These are phyloP conservation scores for Decorospora gaudefroyi DNA, from an alignment of 2,329 filamentous ascomycete species.

Conservation along the genomic window DNA sequence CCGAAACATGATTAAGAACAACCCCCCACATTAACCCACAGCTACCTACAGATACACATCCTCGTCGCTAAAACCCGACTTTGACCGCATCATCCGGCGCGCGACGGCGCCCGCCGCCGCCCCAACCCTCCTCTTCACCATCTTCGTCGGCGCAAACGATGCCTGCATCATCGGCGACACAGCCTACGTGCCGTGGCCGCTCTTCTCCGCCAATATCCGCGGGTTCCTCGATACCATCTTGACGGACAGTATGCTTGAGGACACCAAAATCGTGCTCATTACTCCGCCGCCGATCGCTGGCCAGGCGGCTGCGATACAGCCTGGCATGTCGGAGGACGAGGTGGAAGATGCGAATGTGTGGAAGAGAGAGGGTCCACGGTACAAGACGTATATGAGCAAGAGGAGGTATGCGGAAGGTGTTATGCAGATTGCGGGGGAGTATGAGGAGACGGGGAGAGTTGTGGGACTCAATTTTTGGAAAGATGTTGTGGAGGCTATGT, in stretches of 20 bases:
- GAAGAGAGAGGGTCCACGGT: conserved; percentile 26
- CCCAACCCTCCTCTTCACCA: conserved; percentile 47
- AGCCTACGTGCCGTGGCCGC: conserved; percentile 40
- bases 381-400: conserved; percentile 47
- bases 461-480: conserved; percentile 46
- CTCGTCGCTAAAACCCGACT: conserved; percentile 26
- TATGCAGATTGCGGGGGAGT: conserved; percentile 44
- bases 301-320: conserved; percentile 6
- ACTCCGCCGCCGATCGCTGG: conserved; percentile 47
- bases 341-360: conserved; percentile 8
- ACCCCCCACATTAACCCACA: not conserved
- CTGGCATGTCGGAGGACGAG: conserved; percentile 1
- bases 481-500: conserved; percentile 29
- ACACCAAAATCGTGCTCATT: conserved; percentile 47
- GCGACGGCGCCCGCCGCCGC: conserved; percentile 24
- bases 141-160: conserved; percentile 50
- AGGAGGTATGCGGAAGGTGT: conserved; percentile 47
- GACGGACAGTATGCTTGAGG: conserved; percentile 31
- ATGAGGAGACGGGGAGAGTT: conserved; percentile 41
- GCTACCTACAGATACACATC: conserved; percentile 35
- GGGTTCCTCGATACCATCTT: conserved; percentile 44
- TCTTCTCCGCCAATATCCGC: conserved; percentile 45
- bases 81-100: conserved; percentile 29
- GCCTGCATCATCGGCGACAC: conserved; percentile 35
- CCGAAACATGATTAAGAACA: too few relatives aligned